phyloP scores from a whole-genome alignment of 129 eudicot genomes.

The Sambucus nigra region DNA sequence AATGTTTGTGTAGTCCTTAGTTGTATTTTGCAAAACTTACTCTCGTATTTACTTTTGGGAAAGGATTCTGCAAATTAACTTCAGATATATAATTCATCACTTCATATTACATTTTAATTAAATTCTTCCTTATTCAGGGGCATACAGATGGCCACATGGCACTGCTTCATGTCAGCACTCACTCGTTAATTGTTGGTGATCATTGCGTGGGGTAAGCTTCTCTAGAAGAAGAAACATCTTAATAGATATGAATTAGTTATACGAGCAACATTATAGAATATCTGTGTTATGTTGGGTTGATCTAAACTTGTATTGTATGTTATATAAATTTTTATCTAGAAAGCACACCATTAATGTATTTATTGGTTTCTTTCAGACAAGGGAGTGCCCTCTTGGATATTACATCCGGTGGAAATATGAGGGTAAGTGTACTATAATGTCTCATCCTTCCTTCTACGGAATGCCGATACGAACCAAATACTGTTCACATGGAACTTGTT shows the following conservation, averaged over 20 bases:
- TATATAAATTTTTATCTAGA: not conserved
- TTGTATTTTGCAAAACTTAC: no score
- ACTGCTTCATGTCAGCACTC: conserved; percentile 71
- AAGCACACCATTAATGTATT: conserved; percentile 1
- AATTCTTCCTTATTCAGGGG: conserved; percentile 43
- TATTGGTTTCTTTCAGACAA: conserved; percentile 51
- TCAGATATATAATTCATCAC: not conserved
- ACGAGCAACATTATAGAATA: not conserved
- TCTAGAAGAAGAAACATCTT: not conserved
- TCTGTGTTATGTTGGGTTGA: no score
- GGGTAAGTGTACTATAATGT: conserved; percentile 37
- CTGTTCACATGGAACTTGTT: not conserved
- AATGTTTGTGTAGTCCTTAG: no score
- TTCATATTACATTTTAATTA: not conserved
- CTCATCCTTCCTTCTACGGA: not conserved
- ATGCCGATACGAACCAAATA: not conserved
- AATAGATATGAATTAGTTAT: not conserved
- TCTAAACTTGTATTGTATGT: not conserved
- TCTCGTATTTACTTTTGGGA: no score
- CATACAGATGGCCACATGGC: conserved; percentile 98
- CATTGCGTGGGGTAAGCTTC: conserved; percentile 90
- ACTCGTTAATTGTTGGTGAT: conserved; percentile 85
- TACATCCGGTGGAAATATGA: conserved; percentile 83
- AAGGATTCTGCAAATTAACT: not conserved
- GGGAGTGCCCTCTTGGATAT: conserved; percentile 93